Percentiles rank a stretch among this genome's conserved stretches.
Evolutionary conservation across 306 rosid species (phyloP).

Genomic region (Pterocarpus macrocarpus): DNA sequence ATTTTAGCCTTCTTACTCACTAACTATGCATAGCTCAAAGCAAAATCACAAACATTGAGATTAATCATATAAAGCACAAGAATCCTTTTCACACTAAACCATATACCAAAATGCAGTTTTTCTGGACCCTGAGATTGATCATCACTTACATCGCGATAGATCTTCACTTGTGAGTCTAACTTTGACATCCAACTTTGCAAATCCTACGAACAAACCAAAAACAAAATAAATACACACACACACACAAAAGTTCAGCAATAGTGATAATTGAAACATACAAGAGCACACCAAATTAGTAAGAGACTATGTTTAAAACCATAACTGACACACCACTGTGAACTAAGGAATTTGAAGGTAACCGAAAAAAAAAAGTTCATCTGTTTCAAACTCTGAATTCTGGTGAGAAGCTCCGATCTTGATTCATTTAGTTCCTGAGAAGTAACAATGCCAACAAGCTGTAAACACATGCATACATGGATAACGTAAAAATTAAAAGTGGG

Average conservation of each 20-base stretch:
- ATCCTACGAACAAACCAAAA: slow-evolving; percentile 62
- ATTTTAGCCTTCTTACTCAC: too few species aligned
- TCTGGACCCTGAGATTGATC: too few species aligned
- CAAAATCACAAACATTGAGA: too few species aligned
- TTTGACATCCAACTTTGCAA: slow-evolving; percentile 80
- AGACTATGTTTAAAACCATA: neutral
- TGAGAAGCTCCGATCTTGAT: slow-evolving; percentile 66
- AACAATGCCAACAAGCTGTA: slow-evolving; percentile 31
- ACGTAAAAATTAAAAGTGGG: neutral
- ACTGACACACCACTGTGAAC: neutral
- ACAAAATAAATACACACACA: neutral
- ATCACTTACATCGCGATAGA: too few species aligned
- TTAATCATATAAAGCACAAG: too few species aligned
- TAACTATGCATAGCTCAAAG: too few species aligned
- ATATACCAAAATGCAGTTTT: too few species aligned
- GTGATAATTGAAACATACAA: neutral
- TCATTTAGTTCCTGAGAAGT: slow-evolving; percentile 56
- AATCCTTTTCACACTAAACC: too few species aligned
- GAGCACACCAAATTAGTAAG: neutral
- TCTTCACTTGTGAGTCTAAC: too few species aligned
- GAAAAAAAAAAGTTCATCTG: slow-evolving; percentile 55
- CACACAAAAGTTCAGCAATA: neutral
- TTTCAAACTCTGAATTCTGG: slow-evolving; percentile 84
- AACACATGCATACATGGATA: too few species aligned
- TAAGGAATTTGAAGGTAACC: neutral